phyloP scores from a whole-genome alignment of 768 basidiomycete species.

The Daedaleopsis sinensis region DNA sequence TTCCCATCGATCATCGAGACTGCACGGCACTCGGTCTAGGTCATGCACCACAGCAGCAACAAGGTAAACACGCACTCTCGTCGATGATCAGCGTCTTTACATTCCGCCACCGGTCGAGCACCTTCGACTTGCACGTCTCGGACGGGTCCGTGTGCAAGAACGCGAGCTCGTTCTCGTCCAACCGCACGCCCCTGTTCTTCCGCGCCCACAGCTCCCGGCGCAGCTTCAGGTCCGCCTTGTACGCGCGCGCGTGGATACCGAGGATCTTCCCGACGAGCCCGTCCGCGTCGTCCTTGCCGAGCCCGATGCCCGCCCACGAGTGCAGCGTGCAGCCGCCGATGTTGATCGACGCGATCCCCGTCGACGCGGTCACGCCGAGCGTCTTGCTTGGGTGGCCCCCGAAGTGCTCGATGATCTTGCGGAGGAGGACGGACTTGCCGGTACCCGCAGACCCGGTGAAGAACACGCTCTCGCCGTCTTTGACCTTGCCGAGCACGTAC shows the following conservation, averaged over 20 bases:
- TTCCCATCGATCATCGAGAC: slow-evolving; percentile 89
- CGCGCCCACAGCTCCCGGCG: slow-evolving; percentile 3
- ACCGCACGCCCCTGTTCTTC: not conserved
- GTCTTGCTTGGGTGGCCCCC: slow-evolving; percentile 35
- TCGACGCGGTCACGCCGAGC: slow-evolving; percentile 81
- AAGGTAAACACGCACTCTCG: slow-evolving; percentile 58
- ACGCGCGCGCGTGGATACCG: slow-evolving; percentile 35
- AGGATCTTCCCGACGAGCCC: slow-evolving; percentile 57
- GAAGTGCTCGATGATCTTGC: slow-evolving; percentile 65
- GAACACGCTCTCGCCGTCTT: slow-evolving; percentile 68
- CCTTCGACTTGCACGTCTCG: slow-evolving; percentile 16
- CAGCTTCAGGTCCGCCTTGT: slow-evolving; percentile 6
- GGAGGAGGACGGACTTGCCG: slow-evolving; percentile 81
- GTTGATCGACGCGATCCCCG: slow-evolving; percentile 80
- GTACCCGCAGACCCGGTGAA: slow-evolving; percentile 90
- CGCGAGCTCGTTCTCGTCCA: slow-evolving; percentile 1
- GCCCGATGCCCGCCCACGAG: slow-evolving; percentile 80
- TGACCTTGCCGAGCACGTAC: slow-evolving; percentile 53
- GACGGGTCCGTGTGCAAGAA: slow-evolving; percentile 3
- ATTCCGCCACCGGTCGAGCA: slow-evolving; percentile 63
- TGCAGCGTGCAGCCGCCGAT: slow-evolving; percentile 80
- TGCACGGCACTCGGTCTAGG: slow-evolving; percentile 31
- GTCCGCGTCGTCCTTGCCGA: slow-evolving; percentile 62
- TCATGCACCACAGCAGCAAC: not conserved
- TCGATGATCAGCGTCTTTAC: slow-evolving; percentile 78